Evolutionary conservation across 1,284 basidiomycete species (phyloP), one percentile per base, ranked within the genome.

Genomic region (Taiwanofungus camphoratus): DNA sequence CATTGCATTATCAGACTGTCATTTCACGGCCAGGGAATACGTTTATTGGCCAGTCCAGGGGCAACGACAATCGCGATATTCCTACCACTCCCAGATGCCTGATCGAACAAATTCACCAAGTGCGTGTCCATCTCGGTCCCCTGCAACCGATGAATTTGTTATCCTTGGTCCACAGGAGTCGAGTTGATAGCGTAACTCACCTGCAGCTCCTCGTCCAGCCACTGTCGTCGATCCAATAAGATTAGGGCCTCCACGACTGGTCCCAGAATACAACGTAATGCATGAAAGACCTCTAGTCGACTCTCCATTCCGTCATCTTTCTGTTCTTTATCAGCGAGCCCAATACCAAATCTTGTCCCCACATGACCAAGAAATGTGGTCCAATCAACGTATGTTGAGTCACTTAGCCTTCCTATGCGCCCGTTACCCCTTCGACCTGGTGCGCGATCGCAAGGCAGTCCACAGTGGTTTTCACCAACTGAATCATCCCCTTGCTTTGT

Each of bases 101-200:
- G 82, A 52, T 84, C 78, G 49, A 86, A 86, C 31, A 86, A 54
- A 55, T 82, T 82, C 2, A 84, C 66, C 7, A 76, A 52, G 20
- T 70, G 62, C n/a, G 74, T 68, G 8, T 56, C 52, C 53, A 66
- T 47, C 15, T 26, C 42, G 26, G 53, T 52, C 21, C 34, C 47
- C 50, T 57, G 21, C 18, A 31, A 6, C 12, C 18, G 27, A n/a
- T 13, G 29, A 11, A 35, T 4, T 6, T 22, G 19, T n/a, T n/a
- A n/a, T n/a, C n/a, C n/a, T n/a, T n/a, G n/a, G n/a, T n/a, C n/a
- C n/a, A n/a, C n/a, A n/a, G n/a, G n/a, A n/a, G n/a, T n/a, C n/a
- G n/a, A 16, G 6, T 19, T 7, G 21, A 4, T 12, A 19, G 2
- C 27, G 24, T 5, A 15, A 37, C 50, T 40, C n/a, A 49, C 59